phyloP scores from a whole-genome alignment of 202 grass and related monocot species.

The Bolboschoenoplectus hybrid region DNA sequence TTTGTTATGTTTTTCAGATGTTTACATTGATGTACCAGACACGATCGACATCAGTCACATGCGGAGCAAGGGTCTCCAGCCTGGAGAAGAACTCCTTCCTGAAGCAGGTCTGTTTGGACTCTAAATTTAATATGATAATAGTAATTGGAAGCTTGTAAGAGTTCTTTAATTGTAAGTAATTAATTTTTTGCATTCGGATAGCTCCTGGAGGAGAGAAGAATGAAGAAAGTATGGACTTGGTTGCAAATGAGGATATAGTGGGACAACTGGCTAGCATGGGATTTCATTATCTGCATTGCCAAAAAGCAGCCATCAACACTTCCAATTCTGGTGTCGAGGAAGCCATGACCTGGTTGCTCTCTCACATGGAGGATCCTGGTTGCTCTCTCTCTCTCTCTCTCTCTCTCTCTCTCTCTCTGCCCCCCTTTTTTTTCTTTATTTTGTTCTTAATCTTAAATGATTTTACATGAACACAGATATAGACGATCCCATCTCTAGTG shows the following conservation, averaged over 20 bases:
- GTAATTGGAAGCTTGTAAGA: not conserved
- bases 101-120: conserved; percentile 59
- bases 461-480: conserved; percentile 61
- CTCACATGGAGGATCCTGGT: conserved; percentile 98
- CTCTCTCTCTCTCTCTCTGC: not conserved
- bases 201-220: conserved; percentile 47
- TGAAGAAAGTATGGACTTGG: conserved; percentile 49
- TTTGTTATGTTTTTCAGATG: conserved; percentile 60
- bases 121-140: not conserved
- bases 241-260: conserved; percentile 82
- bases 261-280: conserved; percentile 90
- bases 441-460: conserved; percentile 12
- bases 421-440: not conserved
- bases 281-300: conserved; percentile 90
- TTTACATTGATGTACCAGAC: conserved; percentile 93
- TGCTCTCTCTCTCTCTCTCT: not conserved
- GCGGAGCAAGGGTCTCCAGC: conserved; percentile 90
- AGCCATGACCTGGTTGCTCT: conserved; percentile 92
- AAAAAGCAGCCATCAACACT: conserved; percentile 97
- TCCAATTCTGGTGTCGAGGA: conserved; percentile 86
- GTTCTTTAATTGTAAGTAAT: not conserved
- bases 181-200: conserved; percentile 41
- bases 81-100: conserved; percentile 89
- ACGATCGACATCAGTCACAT: conserved; percentile 89
- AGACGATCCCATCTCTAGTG: conserved; percentile 73